A percentile compares a stretch with the other conserved stretches of the same genome.
Evolutionary conservation across 73 alveolate species (phyloP).

Genomic region (Paramecium biaurelia): DNA sequence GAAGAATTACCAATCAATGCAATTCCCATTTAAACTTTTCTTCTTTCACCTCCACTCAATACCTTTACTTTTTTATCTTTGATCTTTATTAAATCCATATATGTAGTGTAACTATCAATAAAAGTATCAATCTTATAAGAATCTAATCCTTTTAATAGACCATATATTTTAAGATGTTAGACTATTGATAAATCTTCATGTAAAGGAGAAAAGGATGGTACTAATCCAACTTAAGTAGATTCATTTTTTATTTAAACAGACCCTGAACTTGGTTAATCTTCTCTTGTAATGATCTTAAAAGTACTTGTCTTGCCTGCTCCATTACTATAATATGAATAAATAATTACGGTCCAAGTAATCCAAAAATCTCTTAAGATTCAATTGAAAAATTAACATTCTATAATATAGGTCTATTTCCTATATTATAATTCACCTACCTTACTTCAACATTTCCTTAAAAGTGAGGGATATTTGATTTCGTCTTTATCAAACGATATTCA

Average conservation of each 20-base stretch:
- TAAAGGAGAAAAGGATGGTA: slow-evolving; percentile 53
- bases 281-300: slow-evolving; percentile 74
- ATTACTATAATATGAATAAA: slow-evolving; percentile 38
- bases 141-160: slow-evolving; percentile 58
- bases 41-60: slow-evolving; percentile 85
- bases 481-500: not conserved
- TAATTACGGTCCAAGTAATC: slow-evolving; percentile 82
- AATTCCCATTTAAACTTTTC: slow-evolving; percentile 79
- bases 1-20: slow-evolving; percentile 72
- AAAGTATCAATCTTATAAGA: not conserved
- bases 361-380: slow-evolving; percentile 65
- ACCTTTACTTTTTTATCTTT: slow-evolving; percentile 60
- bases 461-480: not conserved
- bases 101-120: slow-evolving; percentile 19
- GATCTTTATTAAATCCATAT: slow-evolving; percentile 69
- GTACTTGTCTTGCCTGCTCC: slow-evolving; percentile 97
- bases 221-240: slow-evolving; percentile 61
- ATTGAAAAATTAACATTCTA: not conserved
- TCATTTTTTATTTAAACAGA: not conserved
- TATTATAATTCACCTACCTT: not conserved
- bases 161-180: slow-evolving; percentile 62
- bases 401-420: not conserved
- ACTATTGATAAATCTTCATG: slow-evolving; percentile 60
- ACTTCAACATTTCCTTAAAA: not conserved
- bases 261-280: not conserved